These are phyloP conservation scores for Glycyrrhiza uralensis DNA, from an alignment of 306 rosid genomes.

Conservation along the genomic window DNA sequence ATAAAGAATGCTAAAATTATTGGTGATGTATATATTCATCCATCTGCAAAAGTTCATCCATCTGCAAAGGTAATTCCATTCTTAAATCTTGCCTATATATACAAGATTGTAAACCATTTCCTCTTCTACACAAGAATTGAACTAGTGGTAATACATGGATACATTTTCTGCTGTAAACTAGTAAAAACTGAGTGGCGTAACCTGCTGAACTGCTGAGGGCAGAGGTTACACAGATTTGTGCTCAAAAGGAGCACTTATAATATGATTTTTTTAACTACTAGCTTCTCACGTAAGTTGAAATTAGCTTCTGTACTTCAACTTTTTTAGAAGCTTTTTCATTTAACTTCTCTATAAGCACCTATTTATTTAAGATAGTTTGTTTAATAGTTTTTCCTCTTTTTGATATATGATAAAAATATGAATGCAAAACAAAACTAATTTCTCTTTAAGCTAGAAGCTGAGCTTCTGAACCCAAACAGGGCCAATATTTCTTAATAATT, in stretches of 20 bases:
- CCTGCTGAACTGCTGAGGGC: background rate
- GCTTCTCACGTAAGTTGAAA: too few relatives aligned
- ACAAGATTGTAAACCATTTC: conserved; percentile 15
- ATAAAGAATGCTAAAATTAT: conserved; percentile 50
- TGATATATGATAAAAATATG: too few relatives aligned
- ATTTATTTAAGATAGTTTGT: too few relatives aligned
- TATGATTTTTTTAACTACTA: too few relatives aligned
- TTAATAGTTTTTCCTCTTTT: too few relatives aligned
- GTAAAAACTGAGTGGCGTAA: background rate
- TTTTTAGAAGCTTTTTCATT: too few relatives aligned
- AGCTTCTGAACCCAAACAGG: too few relatives aligned
- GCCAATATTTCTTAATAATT: background rate
- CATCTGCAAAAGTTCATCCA: conserved; percentile 95
- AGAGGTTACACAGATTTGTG: background rate
- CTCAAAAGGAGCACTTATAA: too few relatives aligned
- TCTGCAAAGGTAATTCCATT: conserved; percentile 71
- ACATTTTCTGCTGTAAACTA: conserved; percentile 9
- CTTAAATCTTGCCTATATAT: background rate
- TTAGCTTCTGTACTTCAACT: too few relatives aligned
- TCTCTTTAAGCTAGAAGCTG: too few relatives aligned
- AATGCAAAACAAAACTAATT: too few relatives aligned
- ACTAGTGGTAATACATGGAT: background rate
- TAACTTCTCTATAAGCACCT: too few relatives aligned
- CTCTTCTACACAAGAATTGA: background rate
- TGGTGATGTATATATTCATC: conserved; percentile 88